Evolutionary conservation across 345 rosid species (phyloP).

Genomic region (Populus tremula): DNA sequence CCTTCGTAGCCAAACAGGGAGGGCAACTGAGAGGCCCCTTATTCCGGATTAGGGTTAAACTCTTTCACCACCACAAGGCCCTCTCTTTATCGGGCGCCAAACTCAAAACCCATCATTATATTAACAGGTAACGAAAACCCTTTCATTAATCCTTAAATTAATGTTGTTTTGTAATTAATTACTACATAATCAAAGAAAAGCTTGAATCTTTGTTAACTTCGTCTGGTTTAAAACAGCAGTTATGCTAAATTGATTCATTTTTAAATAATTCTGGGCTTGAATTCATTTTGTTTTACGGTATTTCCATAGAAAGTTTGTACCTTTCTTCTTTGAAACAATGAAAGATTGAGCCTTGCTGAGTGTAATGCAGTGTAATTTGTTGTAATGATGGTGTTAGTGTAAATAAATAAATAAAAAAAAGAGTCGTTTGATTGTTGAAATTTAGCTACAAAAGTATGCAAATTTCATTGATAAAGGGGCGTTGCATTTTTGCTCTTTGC

Average conservation of each 20-base stretch:
- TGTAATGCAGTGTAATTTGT: too few relatives aligned
- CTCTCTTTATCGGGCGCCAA: slow-evolving; percentile 43
- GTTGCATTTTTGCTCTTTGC: neutral
- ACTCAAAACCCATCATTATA: slow-evolving; percentile 7
- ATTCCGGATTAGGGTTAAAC: slow-evolving; percentile 56
- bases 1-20: slow-evolving; percentile 54
- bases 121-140: slow-evolving; percentile 18
- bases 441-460: neutral
- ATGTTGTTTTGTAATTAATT: neutral
- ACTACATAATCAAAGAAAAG: neutral
- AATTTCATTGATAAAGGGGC: neutral
- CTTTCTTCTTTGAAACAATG: too few relatives aligned
- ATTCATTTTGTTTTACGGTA: too few relatives aligned
- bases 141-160: neutral
- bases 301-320: too few relatives aligned
- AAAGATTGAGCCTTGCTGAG: too few relatives aligned
- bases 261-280: too few relatives aligned
- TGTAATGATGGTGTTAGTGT: too few relatives aligned
- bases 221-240: neutral
- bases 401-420: too few relatives aligned
- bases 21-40: slow-evolving; percentile 14
- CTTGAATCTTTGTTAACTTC: neutral
- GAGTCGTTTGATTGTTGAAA: neutral
- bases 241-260: neutral
- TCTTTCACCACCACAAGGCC: slow-evolving; percentile 17